A percentile compares a stretch with the other conserved stretches of the same genome.
Conservation (phyloP, 2,329 filamentous ascomycete species). For the Diaporthe humulicola region DNA sequence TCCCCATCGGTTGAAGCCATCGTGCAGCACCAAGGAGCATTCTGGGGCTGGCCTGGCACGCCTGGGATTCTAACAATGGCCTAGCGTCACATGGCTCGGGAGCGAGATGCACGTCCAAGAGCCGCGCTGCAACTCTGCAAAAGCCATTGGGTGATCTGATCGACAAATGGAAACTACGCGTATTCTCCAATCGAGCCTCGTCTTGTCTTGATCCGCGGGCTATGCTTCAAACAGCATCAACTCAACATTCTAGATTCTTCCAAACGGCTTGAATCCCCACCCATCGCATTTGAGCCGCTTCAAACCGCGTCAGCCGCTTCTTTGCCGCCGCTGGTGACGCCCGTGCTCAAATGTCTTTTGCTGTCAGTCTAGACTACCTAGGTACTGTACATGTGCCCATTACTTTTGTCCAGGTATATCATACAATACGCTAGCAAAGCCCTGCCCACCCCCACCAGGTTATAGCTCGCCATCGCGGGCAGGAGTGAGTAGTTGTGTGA, state of each 20-base stretch:
- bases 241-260: background rate
- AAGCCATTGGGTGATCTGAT: slow-evolving; percentile 34
- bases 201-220: background rate
- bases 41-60: background rate
- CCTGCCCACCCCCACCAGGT: background rate
- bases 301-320: background rate
- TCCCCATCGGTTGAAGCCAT: background rate
- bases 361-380: background rate
- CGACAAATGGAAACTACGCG: background rate
- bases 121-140: slow-evolving; percentile 26
- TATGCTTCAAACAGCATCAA: slow-evolving; percentile 33
- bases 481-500: slow-evolving; percentile 6
- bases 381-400: background rate
- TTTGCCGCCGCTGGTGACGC: background rate
- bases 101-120: slow-evolving; percentile 12
- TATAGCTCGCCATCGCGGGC: background rate
- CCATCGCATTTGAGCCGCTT: background rate
- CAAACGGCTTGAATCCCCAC: background rate
- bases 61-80: background rate
- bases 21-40: background rate
- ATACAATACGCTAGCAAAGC: slow-evolving; percentile 6
- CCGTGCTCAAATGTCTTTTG: background rate
- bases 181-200: slow-evolving; percentile 28
- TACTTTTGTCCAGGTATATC: slow-evolving; percentile 1
- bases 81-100: slow-evolving; percentile 21